phyloP scores from a whole-genome alignment of 352 stramenopile species.

The Phytophthora palmivora region DNA sequence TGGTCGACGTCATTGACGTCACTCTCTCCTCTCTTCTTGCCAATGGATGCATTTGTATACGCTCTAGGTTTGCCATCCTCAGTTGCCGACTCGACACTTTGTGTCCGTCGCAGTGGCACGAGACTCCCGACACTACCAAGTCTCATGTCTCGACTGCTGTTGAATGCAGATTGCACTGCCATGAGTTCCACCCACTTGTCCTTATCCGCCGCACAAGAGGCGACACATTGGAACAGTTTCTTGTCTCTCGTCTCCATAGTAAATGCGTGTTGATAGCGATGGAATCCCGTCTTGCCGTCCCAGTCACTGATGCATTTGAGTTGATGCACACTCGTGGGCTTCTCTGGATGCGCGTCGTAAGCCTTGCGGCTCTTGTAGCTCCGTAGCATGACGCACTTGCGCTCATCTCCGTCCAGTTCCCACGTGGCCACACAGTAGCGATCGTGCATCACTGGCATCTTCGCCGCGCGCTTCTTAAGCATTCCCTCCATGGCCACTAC shows the following conservation, averaged over 20 bases:
- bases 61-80: constrained; percentile 31
- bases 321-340: constrained; percentile 60
- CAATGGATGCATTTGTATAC: constrained; percentile 25
- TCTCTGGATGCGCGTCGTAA: constrained; percentile 55
- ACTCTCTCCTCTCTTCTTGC: constrained; percentile 26
- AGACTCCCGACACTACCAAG: constrained; percentile 37
- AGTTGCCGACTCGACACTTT: constrained; percentile 27
- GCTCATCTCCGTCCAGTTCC: constrained; percentile 55
- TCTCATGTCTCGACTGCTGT: constrained; percentile 23
- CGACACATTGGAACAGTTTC: constrained; percentile 81
- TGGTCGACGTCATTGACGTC: constrained; percentile 26
- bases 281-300: constrained; percentile 80
- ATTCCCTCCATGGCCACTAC: constrained; percentile 60
- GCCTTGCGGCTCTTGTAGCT: constrained; percentile 68
- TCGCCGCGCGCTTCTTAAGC: constrained; percentile 76
- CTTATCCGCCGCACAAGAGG: constrained; percentile 59
- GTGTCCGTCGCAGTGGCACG: constrained; percentile 29
- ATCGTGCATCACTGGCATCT: constrained; percentile 82
- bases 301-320: constrained; percentile 82
- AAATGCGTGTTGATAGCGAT: constrained; percentile 77
- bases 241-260: constrained; percentile 74
- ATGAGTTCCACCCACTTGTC: constrained; percentile 74
- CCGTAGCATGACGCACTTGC: constrained; percentile 70
- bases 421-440: constrained; percentile 85
- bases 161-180: constrained; percentile 38